These are phyloP conservation scores for Penicillium sp. DNA, from an alignment of 2,329 filamentous ascomycete species.

Conservation along the genomic window DNA sequence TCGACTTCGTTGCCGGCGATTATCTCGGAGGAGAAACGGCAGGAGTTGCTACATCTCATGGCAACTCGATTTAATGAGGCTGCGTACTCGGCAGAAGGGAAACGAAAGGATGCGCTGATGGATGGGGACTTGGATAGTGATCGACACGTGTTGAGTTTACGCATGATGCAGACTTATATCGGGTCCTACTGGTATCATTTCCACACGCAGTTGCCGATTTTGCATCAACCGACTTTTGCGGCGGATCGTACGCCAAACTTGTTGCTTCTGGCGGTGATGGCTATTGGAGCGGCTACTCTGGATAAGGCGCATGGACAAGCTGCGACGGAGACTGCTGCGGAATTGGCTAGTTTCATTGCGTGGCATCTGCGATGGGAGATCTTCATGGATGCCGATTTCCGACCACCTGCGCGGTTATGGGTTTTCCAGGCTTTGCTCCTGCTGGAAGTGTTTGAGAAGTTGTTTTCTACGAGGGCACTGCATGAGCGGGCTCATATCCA, in stretches of 20 bases:
- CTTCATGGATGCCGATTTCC: slow-evolving; percentile 88
- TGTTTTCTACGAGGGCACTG: slow-evolving; percentile 89
- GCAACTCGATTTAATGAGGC: slow-evolving; percentile 80
- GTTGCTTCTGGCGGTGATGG: slow-evolving; percentile 85
- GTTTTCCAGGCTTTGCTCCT: slow-evolving; percentile 90
- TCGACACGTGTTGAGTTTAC: slow-evolving; percentile 73
- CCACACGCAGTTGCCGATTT: slow-evolving; percentile 89
- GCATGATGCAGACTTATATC: slow-evolving; percentile 96
- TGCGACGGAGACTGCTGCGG: slow-evolving; percentile 75
- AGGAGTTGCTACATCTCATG: slow-evolving; percentile 82
- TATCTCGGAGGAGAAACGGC: slow-evolving; percentile 85
- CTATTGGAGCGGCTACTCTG: slow-evolving; percentile 86
- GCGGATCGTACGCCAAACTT: slow-evolving; percentile 85
- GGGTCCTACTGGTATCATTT: slow-evolving; percentile 94
- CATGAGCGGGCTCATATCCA: slow-evolving; percentile 97
- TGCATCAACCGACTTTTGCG: slow-evolving; percentile 92
- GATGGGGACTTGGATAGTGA: slow-evolving; percentile 74
- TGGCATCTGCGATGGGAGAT: slow-evolving; percentile 96
- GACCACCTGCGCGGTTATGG: slow-evolving; percentile 93
- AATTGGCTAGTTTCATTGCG: slow-evolving; percentile 86
- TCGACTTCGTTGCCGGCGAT: slow-evolving; percentile 78
- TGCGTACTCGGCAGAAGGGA: slow-evolving; percentile 73
- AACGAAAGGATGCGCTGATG: slow-evolving; percentile 76
- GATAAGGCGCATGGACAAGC: slow-evolving; percentile 80
- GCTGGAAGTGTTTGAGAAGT: slow-evolving; percentile 94